Evolutionary conservation across 2,329 filamentous ascomycete species (phyloP), one percentile per base, ranked within the genome.

Genomic region (Colletotrichum spaethianum): DNA sequence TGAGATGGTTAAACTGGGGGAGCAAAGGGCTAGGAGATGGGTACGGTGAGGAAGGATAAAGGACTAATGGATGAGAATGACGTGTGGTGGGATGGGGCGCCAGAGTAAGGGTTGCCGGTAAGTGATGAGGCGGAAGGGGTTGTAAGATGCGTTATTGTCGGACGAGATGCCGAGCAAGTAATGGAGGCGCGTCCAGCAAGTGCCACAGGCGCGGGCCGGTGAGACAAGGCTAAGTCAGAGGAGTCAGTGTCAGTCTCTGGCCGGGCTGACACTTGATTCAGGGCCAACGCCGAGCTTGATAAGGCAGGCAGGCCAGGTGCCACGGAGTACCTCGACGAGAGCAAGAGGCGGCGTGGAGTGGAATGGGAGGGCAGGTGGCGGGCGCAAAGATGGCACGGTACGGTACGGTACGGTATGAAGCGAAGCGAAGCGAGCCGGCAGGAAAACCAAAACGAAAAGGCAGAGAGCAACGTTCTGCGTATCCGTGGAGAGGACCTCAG

Each of bases 181-280:
- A 50, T n/a, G 48, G 42, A 53, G 36, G 28, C 59, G 64, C 48
- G 69, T 57, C 55, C 36, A 28, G 52, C 50, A 38, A 63, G 61
- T 64, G 57, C 46, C 50, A 61, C 63, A 50, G 33, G 56, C 64
- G 65, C 28, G 65, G 59, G 44, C 55, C 66, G 28, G 65, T 73
- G 67, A 70, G 70, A 73, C 70, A 73, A 48, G 60, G 38, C 70
- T 61, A 61, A 53, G 40, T 46, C 57, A 50, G 52, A 31, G 57
- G 67, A 67, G 46, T 38, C 53, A 36, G 56, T 66, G 50, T 55
- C 57, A 44, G 50, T 46, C 40, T 67, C 53, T 56, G 23, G 48
- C 40, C 57, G 52, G 53, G 44, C 44, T 70, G 67, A 28, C 28
- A 38, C 55, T 70, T 61, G 63, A 70, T 46, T 70, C 67, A 70